phyloP scores from a whole-genome alignment of 2,329 filamentous ascomycete genomes.

The Coniosporium tulheliwenetii region DNA sequence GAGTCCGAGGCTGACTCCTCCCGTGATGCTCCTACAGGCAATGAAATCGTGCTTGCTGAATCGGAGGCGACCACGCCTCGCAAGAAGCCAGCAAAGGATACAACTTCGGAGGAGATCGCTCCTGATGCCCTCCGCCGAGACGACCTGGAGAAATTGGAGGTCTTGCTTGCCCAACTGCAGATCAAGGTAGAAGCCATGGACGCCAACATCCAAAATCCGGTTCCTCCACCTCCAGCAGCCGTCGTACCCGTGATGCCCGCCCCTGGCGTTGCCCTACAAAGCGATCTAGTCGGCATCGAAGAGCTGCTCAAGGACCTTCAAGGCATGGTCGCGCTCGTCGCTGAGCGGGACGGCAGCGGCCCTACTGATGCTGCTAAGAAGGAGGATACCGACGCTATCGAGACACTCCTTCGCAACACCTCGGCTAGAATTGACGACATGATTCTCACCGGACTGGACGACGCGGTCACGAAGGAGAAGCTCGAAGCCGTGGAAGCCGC shows the following conservation, averaged over 20 bases:
- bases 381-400: conserved; percentile 81
- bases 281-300: conserved; percentile 35
- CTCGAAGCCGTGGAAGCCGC: conserved; percentile 49
- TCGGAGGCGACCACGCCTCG: conserved; percentile 24
- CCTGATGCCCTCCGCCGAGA: conserved; percentile 37
- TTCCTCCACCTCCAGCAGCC: conserved; percentile 25
- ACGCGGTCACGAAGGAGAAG: conserved; percentile 47
- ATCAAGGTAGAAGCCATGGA: conserved; percentile 73
- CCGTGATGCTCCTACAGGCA: conserved; percentile 27
- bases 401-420: conserved; percentile 77
- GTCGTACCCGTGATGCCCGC: neutral
- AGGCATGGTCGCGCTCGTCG: conserved; percentile 37
- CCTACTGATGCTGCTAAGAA: conserved; percentile 47
- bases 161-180: conserved; percentile 65
- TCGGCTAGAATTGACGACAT: conserved; percentile 80
- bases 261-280: conserved; percentile 26
- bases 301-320: conserved; percentile 40
- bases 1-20: conserved; percentile 32
- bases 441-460: conserved; percentile 46
- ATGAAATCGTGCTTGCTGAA: conserved; percentile 41
- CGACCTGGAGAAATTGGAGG: conserved; percentile 75
- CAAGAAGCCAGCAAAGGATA: conserved; percentile 10
- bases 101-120: conserved; percentile 3
- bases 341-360: conserved; percentile 20
- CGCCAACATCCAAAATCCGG: conserved; percentile 26